Evolutionary conservation across 306 rosid genomes (phyloP).

Genomic region (Fagus sylvatica): DNA sequence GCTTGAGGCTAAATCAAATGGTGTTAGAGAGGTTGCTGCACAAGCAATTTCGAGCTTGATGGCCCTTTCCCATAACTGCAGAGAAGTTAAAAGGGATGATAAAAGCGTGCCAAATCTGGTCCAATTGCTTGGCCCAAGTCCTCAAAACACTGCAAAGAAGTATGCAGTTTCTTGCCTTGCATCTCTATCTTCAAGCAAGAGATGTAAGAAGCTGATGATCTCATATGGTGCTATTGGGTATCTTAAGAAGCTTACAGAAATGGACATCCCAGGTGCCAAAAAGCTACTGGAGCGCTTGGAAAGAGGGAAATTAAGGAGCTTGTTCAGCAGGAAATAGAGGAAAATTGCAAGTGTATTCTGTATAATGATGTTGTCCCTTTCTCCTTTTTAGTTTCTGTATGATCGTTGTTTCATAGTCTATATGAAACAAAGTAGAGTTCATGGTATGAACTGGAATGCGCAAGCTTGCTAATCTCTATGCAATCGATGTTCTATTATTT

Average conservation of each 20-base stretch:
- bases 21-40: conserved; percentile 65
- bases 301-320: conserved; percentile 83
- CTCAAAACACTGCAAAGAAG: conserved; percentile 80
- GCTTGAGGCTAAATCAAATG: conserved; percentile 85
- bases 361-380: conserved; percentile 26
- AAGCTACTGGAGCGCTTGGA: conserved; percentile 83
- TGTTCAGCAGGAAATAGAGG: conserved; percentile 69
- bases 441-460: conserved; percentile 31
- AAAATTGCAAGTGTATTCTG: conserved; percentile 18
- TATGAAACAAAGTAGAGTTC: conserved; percentile 52
- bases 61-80: conserved; percentile 55
- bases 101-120: conserved; percentile 85
- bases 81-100: conserved; percentile 76
- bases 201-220: conserved; percentile 84
- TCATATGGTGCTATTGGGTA: conserved; percentile 96
- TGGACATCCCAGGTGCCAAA: conserved; percentile 92
- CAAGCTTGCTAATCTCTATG: conserved; percentile 35
- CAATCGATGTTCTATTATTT: conserved; percentile 27
- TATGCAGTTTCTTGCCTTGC: conserved; percentile 82
- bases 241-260: conserved; percentile 84
- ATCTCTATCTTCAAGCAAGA: conserved; percentile 64
- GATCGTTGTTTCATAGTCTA: conserved; percentile 63
- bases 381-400: conserved; percentile 2
- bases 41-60: conserved; percentile 75
- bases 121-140: conserved; percentile 83